Evolutionary conservation across 2,329 filamentous ascomycete genomes (phyloP).

Genomic region (Fusarium caatingaense): DNA sequence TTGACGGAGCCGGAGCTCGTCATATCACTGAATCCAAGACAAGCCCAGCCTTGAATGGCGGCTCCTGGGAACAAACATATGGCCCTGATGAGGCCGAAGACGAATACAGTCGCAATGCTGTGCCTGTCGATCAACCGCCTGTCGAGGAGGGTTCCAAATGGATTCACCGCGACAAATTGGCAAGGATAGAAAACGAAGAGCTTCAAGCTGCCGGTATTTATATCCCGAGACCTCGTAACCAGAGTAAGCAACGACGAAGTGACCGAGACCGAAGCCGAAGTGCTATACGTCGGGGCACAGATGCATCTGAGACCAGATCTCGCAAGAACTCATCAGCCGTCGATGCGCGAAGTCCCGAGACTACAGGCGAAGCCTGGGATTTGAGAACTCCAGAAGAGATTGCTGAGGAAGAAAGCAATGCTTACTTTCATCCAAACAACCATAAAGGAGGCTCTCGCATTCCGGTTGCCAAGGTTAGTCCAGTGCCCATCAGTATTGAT

Average conservation of each 20-base stretch:
- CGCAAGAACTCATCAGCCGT: slow-evolving; percentile 61
- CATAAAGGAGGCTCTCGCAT: slow-evolving; percentile 81
- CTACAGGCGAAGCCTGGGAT: slow-evolving; percentile 71
- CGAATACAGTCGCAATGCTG: slow-evolving; percentile 43
- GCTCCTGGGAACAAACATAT: slow-evolving; percentile 27
- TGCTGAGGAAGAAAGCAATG: slow-evolving; percentile 66
- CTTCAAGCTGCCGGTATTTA: slow-evolving; percentile 81
- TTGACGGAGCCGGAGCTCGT: slow-evolving; percentile 42
- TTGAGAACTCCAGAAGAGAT: slow-evolving; percentile 82
- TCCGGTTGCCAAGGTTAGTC: slow-evolving; percentile 84
- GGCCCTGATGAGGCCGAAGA: slow-evolving; percentile 41
- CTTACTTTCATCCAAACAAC: slow-evolving; percentile 64
- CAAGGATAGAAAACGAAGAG: slow-evolving; percentile 83
- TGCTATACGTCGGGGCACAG: slow-evolving; percentile 50
- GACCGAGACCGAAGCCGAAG: slow-evolving; percentile 51
- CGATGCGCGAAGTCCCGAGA: slow-evolving; percentile 54
- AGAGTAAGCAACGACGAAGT: slow-evolving; percentile 59
- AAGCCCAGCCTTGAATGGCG: slow-evolving; percentile 40
- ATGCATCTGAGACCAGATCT: slow-evolving; percentile 48
- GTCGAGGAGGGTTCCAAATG: slow-evolving; percentile 76
- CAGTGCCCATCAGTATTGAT: slow-evolving; percentile 77
- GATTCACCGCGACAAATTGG: slow-evolving; percentile 88
- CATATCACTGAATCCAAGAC: slow-evolving; percentile 42
- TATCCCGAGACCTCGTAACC: slow-evolving; percentile 64
- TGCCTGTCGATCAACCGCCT: slow-evolving; percentile 44